Conservation (phyloP, 2,329 filamentous ascomycete species). For the Colletotrichum tropicicola region DNA sequence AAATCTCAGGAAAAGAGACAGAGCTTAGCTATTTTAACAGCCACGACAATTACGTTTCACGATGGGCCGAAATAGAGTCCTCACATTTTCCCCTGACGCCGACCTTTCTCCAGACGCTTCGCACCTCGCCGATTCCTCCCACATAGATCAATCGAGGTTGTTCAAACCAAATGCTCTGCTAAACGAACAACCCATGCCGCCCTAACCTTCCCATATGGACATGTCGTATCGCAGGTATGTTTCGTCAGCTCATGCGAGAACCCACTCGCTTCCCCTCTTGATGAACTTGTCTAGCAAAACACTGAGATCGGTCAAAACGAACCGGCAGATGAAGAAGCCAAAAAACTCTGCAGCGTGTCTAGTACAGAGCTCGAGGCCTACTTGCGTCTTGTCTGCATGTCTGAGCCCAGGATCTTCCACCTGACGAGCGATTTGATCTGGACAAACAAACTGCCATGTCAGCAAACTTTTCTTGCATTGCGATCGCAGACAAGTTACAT, state of each 20-base stretch:
- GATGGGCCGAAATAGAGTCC: no score
- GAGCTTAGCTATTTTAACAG: no score
- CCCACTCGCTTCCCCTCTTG: conserved; percentile 97
- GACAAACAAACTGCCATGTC: conserved; percentile 26
- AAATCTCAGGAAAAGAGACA: no score
- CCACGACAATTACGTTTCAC: no score
- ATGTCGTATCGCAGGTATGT: no score
- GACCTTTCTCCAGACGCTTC: no score
- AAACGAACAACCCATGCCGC: no score
- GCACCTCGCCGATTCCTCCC: no score
- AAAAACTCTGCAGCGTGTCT: conserved; percentile 98
- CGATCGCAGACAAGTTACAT: not conserved
- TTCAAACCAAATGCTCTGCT: no score
- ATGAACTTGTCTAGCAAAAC: conserved; percentile 95
- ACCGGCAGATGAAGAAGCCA: conserved; percentile 94
- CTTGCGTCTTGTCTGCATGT: conserved; percentile 91
- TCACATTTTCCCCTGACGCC: no score
- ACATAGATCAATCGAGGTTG: no score
- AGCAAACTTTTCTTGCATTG: conserved; percentile 28
- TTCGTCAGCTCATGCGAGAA: conserved; percentile 52
- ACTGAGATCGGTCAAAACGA: conserved; percentile 86
- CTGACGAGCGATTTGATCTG: conserved; percentile 95
- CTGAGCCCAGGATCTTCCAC: conserved; percentile 94
- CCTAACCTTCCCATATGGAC: no score
- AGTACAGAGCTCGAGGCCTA: conserved; percentile 92